Base-by-base conservation (phyloP, 2,329 filamentous ascomycete species). In the Penicillium sp. region DNA sequence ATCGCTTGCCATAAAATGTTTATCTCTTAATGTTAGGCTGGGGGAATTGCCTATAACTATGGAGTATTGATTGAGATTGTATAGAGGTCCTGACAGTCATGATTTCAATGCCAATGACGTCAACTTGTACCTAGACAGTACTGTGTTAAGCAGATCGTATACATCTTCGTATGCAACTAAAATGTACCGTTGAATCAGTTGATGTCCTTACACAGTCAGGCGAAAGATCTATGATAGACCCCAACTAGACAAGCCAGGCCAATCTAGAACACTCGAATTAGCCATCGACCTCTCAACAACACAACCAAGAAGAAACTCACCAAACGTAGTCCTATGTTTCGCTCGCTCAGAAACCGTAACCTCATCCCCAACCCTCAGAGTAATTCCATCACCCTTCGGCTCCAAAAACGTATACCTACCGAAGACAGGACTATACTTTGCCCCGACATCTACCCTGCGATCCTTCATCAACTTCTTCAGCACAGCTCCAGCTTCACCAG, bases 381-480 rank as follows among this genome's bases (percentile, higher is more conserved):
- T 58, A n/a, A 66, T 60, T 13, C 65, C 66, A 28, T 63, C 62
- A 10, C 64, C 67, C 16, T 58, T 62, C 14, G 57, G 59, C 19
- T 67, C 68, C 35, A 86, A 67, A 63, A 88, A 89, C 0, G 78
- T 84, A 69, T 89, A 89, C 37, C 86, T 76, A 9, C 87, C 87
- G 74, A 90, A 90, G 8, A 88, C 76, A 11, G 87, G 86, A 51
- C 78, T 80, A 65, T 81, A 88, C 63, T 81, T 86, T 29, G 73
- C 73, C 0, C 87, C 87, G n/a, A 65, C 55, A 62, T 91, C 87
- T 6, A 90, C 84, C 48, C 86, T 77, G 16, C 87, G 77, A 67
- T 89, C 84, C 43, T 75, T 78, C 77, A 83, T 83, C 60, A 91
- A 69, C 60, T 83, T 82, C 73, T 88, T 89, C 54, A 89, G 71